Percentiles rank a stretch among this genome's conserved stretches.
phyloP scores from a whole-genome alignment of 179 eudicot genomes.

The Silene noctiflora region DNA sequence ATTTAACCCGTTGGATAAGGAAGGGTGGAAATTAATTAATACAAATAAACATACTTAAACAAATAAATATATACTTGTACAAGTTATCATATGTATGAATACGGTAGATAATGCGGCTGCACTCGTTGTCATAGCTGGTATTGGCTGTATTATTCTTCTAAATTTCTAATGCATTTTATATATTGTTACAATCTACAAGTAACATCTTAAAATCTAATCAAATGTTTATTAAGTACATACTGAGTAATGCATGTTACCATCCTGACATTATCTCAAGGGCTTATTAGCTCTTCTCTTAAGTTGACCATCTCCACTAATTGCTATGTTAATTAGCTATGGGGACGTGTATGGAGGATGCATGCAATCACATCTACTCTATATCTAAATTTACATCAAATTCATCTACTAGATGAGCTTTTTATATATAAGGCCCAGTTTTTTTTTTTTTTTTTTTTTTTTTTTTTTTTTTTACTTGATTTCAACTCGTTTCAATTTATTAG shows the following conservation, averaged over 20 bases:
- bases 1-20: no score
- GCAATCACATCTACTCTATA: no score
- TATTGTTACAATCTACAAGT: neutral
- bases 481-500: no score
- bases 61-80: no score
- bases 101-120: constrained; percentile 10
- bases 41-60: neutral
- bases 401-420: no score
- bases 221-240: neutral
- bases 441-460: no score
- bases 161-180: neutral
- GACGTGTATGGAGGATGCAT: no score
- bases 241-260: neutral
- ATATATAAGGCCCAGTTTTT: no score
- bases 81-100: neutral
- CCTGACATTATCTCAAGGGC: neutral
- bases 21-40: neutral
- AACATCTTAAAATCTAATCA: neutral
- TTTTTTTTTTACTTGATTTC: no score
- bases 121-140: constrained; percentile 9
- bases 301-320: neutral
- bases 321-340: no score
- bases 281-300: no score
- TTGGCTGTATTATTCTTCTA: neutral
- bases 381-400: no score